These are phyloP conservation scores for Blastocystis sp. DNA, from an alignment of 352 stramenopile genomes.

Conservation along the genomic window DNA sequence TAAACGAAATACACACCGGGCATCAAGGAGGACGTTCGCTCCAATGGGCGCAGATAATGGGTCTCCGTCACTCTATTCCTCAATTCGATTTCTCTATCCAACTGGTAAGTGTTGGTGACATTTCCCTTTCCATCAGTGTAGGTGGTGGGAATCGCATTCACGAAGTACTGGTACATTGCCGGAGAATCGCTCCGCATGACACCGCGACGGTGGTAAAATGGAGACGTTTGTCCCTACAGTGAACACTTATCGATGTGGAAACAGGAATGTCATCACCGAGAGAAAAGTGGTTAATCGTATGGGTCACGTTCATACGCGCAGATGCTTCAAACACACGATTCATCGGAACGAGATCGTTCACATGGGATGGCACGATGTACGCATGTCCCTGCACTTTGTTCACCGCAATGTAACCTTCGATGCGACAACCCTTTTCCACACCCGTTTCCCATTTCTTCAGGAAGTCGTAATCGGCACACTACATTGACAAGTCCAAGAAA, in stretches of 20 bases:
- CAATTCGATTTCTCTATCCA: neutral
- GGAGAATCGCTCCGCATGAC: neutral
- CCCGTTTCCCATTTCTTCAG: slow-evolving; percentile 43
- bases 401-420: slow-evolving; percentile 12
- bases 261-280: slow-evolving; percentile 10
- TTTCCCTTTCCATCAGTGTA: slow-evolving; percentile 59
- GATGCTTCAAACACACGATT: neutral
- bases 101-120: slow-evolving; percentile 50
- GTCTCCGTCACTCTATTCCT: slow-evolving; percentile 46
- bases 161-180: slow-evolving; percentile 68
- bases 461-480: slow-evolving; percentile 11
- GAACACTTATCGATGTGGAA: neutral
- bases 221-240: slow-evolving; percentile 12
- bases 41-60: slow-evolving; percentile 24
- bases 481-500: neutral
- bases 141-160: slow-evolving; percentile 71
- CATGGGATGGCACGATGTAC: neutral
- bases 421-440: slow-evolving; percentile 38
- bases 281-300: slow-evolving; percentile 31
- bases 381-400: slow-evolving; percentile 43
- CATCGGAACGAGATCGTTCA: neutral
- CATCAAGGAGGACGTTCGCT: slow-evolving; percentile 59
- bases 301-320: slow-evolving; percentile 24
- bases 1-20: slow-evolving; percentile 80
- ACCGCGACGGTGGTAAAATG: neutral